Percentiles rank a stretch among this genome's conserved stretches.
Conservation (phyloP, 805 yeast species). For the Candida chilensis region DNA sequence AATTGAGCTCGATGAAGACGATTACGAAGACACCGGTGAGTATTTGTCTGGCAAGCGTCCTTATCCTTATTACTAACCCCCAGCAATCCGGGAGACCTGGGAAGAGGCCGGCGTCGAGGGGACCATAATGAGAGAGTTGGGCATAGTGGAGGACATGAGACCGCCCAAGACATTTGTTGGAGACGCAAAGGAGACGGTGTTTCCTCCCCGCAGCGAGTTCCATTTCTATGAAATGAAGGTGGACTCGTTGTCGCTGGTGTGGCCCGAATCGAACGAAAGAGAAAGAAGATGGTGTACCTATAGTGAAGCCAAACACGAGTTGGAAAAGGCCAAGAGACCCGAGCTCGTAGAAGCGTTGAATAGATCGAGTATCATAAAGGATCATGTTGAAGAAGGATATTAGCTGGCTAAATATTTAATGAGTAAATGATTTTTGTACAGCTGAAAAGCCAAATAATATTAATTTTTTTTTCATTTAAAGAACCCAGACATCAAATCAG, state of each 20-base stretch:
- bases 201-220: conserved; percentile 74
- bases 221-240: conserved; percentile 78
- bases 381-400: conserved; percentile 12
- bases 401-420: neutral
- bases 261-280: conserved; percentile 70
- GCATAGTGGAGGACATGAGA: conserved; percentile 55
- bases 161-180: conserved; percentile 38
- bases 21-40: conserved; percentile 2
- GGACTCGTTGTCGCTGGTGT: conserved; percentile 41
- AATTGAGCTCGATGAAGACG: conserved; percentile 73
- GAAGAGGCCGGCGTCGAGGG: conserved; percentile 95
- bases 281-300: conserved; percentile 70
- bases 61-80: conserved; percentile 15
- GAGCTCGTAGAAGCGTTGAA: conserved; percentile 61
- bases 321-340: conserved; percentile 48
- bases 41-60: conserved; percentile 1
- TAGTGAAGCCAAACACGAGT: conserved; percentile 54
- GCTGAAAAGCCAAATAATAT: no score
- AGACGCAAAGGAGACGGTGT: conserved; percentile 18
- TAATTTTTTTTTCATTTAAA: conserved; percentile 1
- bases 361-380: conserved; percentile 39
- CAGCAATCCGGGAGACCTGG: conserved; percentile 91
- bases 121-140: conserved; percentile 41
- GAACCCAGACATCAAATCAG: no score
- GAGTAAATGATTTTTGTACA: conserved; percentile 1